phyloP scores from a whole-genome alignment of 352 stramenopile genomes.

The Stephanocyclus meneghinianus region DNA sequence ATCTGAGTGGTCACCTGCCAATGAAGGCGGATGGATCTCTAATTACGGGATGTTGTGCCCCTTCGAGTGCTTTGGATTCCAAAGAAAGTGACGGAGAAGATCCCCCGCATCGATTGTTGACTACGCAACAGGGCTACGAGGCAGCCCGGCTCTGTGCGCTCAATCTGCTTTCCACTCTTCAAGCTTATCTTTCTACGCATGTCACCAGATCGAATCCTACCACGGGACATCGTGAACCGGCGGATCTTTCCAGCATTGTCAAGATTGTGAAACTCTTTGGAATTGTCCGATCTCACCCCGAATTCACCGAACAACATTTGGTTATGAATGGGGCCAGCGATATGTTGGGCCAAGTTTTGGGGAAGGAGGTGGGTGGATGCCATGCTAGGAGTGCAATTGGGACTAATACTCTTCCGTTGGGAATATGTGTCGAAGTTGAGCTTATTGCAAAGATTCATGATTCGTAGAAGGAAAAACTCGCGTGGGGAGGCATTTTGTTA shows the following conservation, averaged over 20 bases:
- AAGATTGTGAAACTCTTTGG: slow-evolving; percentile 94
- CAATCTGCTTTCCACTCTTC: slow-evolving; percentile 89
- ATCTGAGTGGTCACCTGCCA: slow-evolving; percentile 55
- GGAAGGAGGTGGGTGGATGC: slow-evolving; percentile 66
- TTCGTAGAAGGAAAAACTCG: neutral
- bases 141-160: slow-evolving; percentile 88
- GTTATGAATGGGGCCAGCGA: slow-evolving; percentile 96
- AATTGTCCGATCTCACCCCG: slow-evolving; percentile 93
- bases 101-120: slow-evolving; percentile 74
- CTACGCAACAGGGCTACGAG: slow-evolving; percentile 88
- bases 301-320: slow-evolving; percentile 88
- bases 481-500: neutral
- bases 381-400: slow-evolving; percentile 92
- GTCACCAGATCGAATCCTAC: neutral
- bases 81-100: neutral
- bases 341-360: slow-evolving; percentile 84
- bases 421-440: slow-evolving; percentile 96
- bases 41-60: slow-evolving; percentile 32
- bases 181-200: slow-evolving; percentile 75
- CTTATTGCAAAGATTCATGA: slow-evolving; percentile 89
- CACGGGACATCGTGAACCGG: slow-evolving; percentile 14
- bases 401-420: slow-evolving; percentile 94
- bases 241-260: slow-evolving; percentile 90
- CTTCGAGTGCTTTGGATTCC: slow-evolving; percentile 33
- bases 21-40: slow-evolving; percentile 39